Percentiles rank a stretch among this genome's conserved stretches.
These are phyloP conservation scores for Metschnikowia kunwiensis DNA, from an alignment of 805 yeast genomes.

Conservation along the genomic window DNA sequence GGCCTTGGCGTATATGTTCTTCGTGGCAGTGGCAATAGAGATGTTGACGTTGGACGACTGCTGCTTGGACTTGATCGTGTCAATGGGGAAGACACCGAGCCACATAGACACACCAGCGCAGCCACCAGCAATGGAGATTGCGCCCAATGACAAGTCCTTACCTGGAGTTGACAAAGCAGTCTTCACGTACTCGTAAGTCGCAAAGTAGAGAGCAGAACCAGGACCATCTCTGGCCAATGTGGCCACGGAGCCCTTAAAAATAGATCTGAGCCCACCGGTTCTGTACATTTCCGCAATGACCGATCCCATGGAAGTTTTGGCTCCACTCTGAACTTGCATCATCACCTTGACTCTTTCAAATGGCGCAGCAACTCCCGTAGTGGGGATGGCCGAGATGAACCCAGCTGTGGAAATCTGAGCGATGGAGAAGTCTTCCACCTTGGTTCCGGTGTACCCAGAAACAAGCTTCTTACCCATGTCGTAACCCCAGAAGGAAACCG, in stretches of 20 bases:
- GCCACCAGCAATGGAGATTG: slow-evolving; percentile 90
- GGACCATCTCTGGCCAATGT: slow-evolving; percentile 97
- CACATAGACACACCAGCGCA: slow-evolving; percentile 97
- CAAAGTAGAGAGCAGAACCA: slow-evolving; percentile 93
- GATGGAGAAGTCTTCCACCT: slow-evolving; percentile 49
- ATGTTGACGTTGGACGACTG: slow-evolving; percentile 57
- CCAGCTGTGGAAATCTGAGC: slow-evolving; percentile 87
- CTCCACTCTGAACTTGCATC: slow-evolving; percentile 67
- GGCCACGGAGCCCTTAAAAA: slow-evolving; percentile 88
- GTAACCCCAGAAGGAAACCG: slow-evolving; percentile 98
- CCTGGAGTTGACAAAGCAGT: slow-evolving; percentile 54
- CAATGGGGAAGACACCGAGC: slow-evolving; percentile 93
- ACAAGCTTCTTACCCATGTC: slow-evolving; percentile 86
- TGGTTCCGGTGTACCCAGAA: slow-evolving; percentile 36
- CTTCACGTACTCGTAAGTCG: slow-evolving; percentile 85
- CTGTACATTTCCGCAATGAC: slow-evolving; percentile 66
- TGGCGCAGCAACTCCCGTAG: slow-evolving; percentile 96
- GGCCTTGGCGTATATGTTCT: slow-evolving; percentile 65
- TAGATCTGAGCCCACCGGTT: slow-evolving; percentile 79
- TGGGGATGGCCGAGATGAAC: slow-evolving; percentile 89
- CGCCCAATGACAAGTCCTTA: slow-evolving; percentile 60
- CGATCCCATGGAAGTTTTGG: slow-evolving; percentile 47
- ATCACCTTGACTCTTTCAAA: slow-evolving; percentile 94
- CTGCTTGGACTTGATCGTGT: slow-evolving; percentile 84
- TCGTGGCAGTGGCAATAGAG: slow-evolving; percentile 63